These are phyloP conservation scores for Lactarius psammicola DNA, from an alignment of 768 basidiomycete species.

Conservation along the genomic window DNA sequence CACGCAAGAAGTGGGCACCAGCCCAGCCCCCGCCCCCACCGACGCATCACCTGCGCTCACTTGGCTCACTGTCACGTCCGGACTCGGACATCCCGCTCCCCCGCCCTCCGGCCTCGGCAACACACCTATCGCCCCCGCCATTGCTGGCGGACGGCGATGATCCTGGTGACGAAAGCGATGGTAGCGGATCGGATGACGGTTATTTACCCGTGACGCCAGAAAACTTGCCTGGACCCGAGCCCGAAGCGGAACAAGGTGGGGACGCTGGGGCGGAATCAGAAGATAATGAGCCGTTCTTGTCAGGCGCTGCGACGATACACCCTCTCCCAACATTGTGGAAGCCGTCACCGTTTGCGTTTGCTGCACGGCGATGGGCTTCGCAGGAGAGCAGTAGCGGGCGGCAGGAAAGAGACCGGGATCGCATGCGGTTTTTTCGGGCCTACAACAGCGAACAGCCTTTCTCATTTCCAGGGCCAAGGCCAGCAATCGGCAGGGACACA, in stretches of 20 bases:
- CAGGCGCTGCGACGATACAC: conserved; percentile 13
- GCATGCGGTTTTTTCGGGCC: conserved; percentile 18
- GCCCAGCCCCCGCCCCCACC: conserved; percentile 21
- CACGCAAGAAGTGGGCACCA: conserved; percentile 37
- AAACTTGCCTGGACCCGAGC: conserved; percentile 14
- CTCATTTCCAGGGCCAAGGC: not conserved
- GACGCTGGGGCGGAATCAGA: conserved; percentile 27
- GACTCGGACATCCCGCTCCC: not conserved
- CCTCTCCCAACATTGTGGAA: conserved; percentile 24
- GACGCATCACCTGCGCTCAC: conserved; percentile 20
- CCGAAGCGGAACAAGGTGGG: conserved; percentile 7
- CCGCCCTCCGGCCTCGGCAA: not conserved
- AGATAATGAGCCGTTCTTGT: conserved; percentile 18
- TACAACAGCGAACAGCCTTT: not conserved
- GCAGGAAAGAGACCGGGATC: conserved; percentile 12
- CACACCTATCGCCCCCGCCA: conserved; percentile 1
- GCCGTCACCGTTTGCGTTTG: conserved; percentile 26
- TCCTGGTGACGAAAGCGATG: conserved; percentile 10
- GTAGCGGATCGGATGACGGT: conserved; percentile 29
- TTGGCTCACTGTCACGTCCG: conserved; percentile 9
- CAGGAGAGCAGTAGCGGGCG: conserved; percentile 5
- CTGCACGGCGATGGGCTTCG: conserved; percentile 28
- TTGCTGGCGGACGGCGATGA: conserved; percentile 7
- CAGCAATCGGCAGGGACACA: not conserved
- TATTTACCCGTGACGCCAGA: conserved; percentile 31